phyloP scores from a whole-genome alignment of 2,329 filamentous ascomycete species.

The Sporothrix pseudoabietina region DNA sequence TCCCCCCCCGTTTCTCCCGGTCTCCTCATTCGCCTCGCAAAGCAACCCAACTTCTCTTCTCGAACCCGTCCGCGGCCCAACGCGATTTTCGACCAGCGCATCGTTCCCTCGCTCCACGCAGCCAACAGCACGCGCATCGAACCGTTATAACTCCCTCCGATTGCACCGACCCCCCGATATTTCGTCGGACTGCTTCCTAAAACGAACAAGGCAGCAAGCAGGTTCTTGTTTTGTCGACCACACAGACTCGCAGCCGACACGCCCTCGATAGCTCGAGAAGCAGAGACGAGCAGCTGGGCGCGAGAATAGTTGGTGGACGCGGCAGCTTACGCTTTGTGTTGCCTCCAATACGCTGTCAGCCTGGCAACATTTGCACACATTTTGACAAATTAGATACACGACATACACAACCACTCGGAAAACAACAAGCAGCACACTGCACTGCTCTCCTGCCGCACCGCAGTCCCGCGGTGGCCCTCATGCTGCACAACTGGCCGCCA shows the following conservation, averaged over 20 bases:
- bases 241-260: constrained; percentile 5
- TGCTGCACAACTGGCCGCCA: constrained; percentile 4
- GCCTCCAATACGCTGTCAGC: constrained; percentile 7
- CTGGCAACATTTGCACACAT: neutral
- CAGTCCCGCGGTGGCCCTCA: constrained; percentile 19
- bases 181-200: constrained; percentile 31
- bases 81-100: constrained; percentile 18
- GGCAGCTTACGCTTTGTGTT: neutral
- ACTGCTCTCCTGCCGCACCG: constrained; percentile 18
- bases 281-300: neutral
- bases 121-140: constrained; percentile 19
- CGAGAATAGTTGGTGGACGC: neutral
- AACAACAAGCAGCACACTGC: neutral
- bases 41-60: constrained; percentile 34
- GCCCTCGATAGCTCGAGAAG: neutral
- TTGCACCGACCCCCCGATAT: constrained; percentile 28
- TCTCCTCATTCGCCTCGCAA: constrained; percentile 21
- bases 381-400: neutral
- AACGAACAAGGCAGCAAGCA: constrained; percentile 26
- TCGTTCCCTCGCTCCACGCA: constrained; percentile 10
- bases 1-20: neutral
- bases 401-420: neutral
- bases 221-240: neutral
- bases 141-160: constrained; percentile 35
- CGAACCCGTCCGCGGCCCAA: constrained; percentile 37